Evolutionary conservation across 1,284 basidiomycete genomes (phyloP).

Genomic region (Cryptococcus sp.): DNA sequence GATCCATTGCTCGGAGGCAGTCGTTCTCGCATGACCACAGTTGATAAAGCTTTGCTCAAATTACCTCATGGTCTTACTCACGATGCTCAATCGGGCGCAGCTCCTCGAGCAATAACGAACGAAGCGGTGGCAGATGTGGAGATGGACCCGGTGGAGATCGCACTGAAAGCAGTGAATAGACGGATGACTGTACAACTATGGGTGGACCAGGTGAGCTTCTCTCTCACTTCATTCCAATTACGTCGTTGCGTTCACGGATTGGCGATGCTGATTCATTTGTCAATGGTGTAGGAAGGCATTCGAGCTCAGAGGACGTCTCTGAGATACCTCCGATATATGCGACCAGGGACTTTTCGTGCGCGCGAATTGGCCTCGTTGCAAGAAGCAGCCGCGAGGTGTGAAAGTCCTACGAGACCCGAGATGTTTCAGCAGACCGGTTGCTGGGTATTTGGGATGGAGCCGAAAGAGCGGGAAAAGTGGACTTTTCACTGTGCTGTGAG

Average conservation of each 20-base stretch:
- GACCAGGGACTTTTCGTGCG: constrained; percentile 19
- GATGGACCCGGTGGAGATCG: constrained; percentile 7
- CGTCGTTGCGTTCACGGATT: not conserved
- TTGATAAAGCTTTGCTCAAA: no score
- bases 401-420: constrained; percentile 24
- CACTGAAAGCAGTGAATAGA: constrained; percentile 20
- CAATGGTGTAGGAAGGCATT: constrained; percentile 61
- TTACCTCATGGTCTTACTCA: no score
- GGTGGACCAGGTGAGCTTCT: constrained; percentile 63
- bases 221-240: not conserved
- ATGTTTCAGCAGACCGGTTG: constrained; percentile 32
- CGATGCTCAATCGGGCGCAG: no score
- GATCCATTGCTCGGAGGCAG: no score
- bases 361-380: constrained; percentile 18
- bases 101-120: no score
- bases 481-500: constrained; percentile 65
- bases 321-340: constrained; percentile 58
- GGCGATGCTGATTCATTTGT: not conserved
- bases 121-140: not conserved
- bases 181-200: constrained; percentile 61
- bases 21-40: no score
- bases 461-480: constrained; percentile 58
- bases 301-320: constrained; percentile 63
- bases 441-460: constrained; percentile 63
- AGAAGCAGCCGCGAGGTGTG: constrained; percentile 21